Evolutionary conservation across 192 early-diverging fungal genomes (phyloP).

Genomic region (Coemansia sp.): DNA sequence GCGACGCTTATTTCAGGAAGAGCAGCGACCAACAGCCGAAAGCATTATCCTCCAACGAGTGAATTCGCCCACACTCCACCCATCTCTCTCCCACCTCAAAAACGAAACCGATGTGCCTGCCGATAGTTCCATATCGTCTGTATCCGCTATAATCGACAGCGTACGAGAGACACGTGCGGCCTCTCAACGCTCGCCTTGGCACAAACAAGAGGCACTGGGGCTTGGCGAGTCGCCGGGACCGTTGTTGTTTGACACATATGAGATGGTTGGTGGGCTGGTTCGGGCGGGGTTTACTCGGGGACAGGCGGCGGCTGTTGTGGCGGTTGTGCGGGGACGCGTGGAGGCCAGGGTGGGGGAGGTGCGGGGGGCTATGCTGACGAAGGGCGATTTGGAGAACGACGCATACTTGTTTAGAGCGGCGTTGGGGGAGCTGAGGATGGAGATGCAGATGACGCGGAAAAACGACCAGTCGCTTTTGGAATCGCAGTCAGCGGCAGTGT

Average conservation of each 20-base stretch:
- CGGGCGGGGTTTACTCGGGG: conserved; percentile 63
- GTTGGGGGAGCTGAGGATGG: conserved; percentile 75
- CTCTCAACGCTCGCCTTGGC: not conserved
- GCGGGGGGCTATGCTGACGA: conserved; percentile 61
- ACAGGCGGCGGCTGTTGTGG: conserved; percentile 77
- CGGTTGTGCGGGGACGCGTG: conserved; percentile 67
- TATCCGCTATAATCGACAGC: conserved; percentile 38
- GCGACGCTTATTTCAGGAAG: too few relatives aligned
- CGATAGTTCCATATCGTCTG: conserved; percentile 13
- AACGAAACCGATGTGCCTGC: not conserved
- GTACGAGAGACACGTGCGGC: conserved; percentile 34
- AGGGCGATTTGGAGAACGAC: conserved; percentile 81
- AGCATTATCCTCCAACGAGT: too few relatives aligned
- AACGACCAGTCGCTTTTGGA: conserved; percentile 74
- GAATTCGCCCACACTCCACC: not conserved
- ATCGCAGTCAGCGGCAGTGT: conserved; percentile 68
- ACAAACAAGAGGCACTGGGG: not conserved
- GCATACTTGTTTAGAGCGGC: conserved; percentile 81
- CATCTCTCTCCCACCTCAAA: conserved; percentile 11
- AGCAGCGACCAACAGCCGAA: too few relatives aligned
- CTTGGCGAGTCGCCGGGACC: not conserved
- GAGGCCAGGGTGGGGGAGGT: conserved; percentile 22
- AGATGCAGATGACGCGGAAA: conserved; percentile 70
- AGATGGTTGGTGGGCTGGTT: conserved; percentile 64
- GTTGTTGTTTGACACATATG: conserved; percentile 78